Base-by-base conservation (phyloP, 202 grass and related monocot genomes). In the Sporobolus alterniflorus region DNA sequence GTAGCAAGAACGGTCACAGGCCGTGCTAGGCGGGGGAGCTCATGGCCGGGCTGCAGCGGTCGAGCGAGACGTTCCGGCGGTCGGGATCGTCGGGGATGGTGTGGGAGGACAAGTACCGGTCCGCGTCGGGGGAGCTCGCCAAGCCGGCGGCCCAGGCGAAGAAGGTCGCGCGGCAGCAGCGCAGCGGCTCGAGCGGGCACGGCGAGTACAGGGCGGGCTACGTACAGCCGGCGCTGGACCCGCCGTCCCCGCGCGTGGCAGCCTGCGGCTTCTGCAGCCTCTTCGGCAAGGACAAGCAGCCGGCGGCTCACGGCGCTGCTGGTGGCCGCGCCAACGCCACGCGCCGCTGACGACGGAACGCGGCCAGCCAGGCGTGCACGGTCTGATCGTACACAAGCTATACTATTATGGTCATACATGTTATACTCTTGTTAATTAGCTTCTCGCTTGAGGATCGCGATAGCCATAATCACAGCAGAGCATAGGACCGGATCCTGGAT, bases 21-120 rank as follows among this genome's bases (percentile, higher is more conserved):
- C 36, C 36, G 36, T 8, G 36, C 36, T n/a, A n/a, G n/a, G n/a
- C n/a, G n/a, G n/a, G n/a, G n/a, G n/a, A n/a, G n/a, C n/a, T n/a
- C 41, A 95, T 95, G 93, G 93, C 86, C 28, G 90, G 79, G 41
- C 74, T 95, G 81, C 93, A 92, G 86, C 83, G 93, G 8, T 95
- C 93, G 14, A 92, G 80, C 79, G 90, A 89, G 80, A 95, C 93
- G 75, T 95, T 90, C 83, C 88, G 93, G 85, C 89, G 93, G 85
- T 92, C 90, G 11, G 93, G 93, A 34, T 95, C 90, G 33, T 95
- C 93, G 47, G 93, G 93, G 9, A 43, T 83, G 74, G 88, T 96
- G 82, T 96, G 93, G 93, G 90, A 96, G 82, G 80, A 91, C 22
- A 88, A 83, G 90, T 44, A 75, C 55, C 80, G 31, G 64, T 39